A percentile compares a stretch with the other conserved stretches of the same genome.
These are phyloP conservation scores for Candida fluviatilis DNA, from an alignment of 805 yeast species.

Conservation along the genomic window DNA sequence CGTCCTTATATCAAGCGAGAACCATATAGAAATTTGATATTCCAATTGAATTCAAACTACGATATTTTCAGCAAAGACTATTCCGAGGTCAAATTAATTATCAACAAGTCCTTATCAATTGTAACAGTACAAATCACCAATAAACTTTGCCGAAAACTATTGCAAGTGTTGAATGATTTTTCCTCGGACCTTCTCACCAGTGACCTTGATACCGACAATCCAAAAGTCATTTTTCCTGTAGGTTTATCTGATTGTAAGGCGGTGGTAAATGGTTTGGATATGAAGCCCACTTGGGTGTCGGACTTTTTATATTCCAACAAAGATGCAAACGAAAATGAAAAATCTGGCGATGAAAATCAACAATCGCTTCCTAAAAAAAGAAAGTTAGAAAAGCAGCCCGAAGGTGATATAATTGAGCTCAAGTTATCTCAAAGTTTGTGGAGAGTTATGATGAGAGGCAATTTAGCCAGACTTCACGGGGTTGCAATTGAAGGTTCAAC, in stretches of 20 bases:
- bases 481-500: conserved; percentile 28
- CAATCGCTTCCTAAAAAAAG: conserved; percentile 9
- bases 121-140: conserved; percentile 23
- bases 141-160: conserved; percentile 18
- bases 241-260: conserved; percentile 25
- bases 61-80: conserved; percentile 9
- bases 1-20: conserved; percentile 32
- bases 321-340: conserved; percentile 7
- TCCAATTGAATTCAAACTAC: conserved; percentile 24
- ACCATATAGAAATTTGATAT: conserved; percentile 25
- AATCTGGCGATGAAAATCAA: too few relatives aligned
- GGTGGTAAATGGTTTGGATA: conserved; percentile 30
- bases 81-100: conserved; percentile 29
- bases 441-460: conserved; percentile 26
- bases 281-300: conserved; percentile 31
- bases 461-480: conserved; percentile 21
- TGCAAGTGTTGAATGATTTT: conserved; percentile 20
- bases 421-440: conserved; percentile 41
- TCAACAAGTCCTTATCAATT: conserved; percentile 23
- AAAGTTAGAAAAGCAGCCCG: conserved; percentile 6
- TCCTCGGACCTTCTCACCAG: conserved; percentile 13
- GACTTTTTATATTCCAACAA: conserved; percentile 19
- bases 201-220: conserved; percentile 14
- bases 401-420: conserved; percentile 42
- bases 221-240: conserved; percentile 17